Conservation (phyloP, 2,329 filamentous ascomycete species). For the Paecilomyces sp. region DNA sequence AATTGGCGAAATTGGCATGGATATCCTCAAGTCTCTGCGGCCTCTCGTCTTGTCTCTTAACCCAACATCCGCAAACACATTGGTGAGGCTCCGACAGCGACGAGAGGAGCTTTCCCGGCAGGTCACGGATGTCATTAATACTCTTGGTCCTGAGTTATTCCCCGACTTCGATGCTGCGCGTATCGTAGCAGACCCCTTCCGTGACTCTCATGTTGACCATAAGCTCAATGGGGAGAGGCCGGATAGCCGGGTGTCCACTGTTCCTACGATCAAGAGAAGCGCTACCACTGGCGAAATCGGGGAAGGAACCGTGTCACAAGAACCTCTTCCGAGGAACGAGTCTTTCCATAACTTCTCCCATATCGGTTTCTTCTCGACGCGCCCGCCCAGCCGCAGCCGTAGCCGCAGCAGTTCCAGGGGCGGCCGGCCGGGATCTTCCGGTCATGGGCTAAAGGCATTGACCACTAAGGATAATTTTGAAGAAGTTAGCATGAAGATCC, state of each 20-base stretch:
- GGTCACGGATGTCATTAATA: constrained; percentile 90
- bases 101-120: constrained; percentile 69
- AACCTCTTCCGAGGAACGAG: constrained; percentile 74
- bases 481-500: constrained; percentile 76
- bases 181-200: constrained; percentile 52
- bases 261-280: constrained; percentile 16
- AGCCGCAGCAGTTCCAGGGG: constrained; percentile 64
- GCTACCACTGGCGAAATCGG: constrained; percentile 12
- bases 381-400: constrained; percentile 72
- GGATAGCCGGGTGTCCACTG: neutral
- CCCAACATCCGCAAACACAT: constrained; percentile 74
- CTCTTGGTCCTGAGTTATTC: constrained; percentile 90
- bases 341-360: constrained; percentile 85
- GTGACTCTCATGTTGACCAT: constrained; percentile 16
- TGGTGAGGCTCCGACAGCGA: constrained; percentile 67
- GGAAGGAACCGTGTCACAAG: constrained; percentile 19
- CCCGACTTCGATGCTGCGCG: constrained; percentile 83
- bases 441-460: constrained; percentile 63
- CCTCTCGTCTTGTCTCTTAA: constrained; percentile 80
- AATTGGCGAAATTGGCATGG: constrained; percentile 97
- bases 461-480: constrained; percentile 66
- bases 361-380: constrained; percentile 83
- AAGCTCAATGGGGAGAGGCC: constrained; percentile 9
- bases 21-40: constrained; percentile 89
- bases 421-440: constrained; percentile 53